Percentiles rank a stretch among this genome's conserved stretches.
These are phyloP conservation scores for Cyclotella cryptica DNA, from an alignment of 108 stramenopile species.

Conservation along the genomic window DNA sequence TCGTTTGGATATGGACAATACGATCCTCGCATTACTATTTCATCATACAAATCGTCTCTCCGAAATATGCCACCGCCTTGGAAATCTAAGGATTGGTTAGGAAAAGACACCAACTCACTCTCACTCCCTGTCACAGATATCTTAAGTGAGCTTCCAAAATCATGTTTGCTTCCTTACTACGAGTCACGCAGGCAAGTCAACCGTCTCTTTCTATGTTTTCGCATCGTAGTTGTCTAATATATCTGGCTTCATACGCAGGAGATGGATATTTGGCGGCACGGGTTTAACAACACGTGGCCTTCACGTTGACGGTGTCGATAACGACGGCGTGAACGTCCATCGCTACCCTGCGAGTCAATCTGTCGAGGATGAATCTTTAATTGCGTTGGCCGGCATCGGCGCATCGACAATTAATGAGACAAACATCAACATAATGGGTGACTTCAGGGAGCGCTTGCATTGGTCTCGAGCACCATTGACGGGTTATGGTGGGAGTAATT, in stretches of 20 bases:
- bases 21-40: slow-evolving; percentile 60
- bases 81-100: slow-evolving; percentile 25
- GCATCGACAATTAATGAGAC: slow-evolving; percentile 66
- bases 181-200: slow-evolving; percentile 64
- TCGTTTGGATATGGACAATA: slow-evolving; percentile 71
- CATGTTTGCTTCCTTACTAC: slow-evolving; percentile 81
- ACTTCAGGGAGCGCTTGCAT: slow-evolving; percentile 75
- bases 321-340: slow-evolving; percentile 80
- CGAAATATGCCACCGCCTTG: slow-evolving; percentile 75
- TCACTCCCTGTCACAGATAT: slow-evolving; percentile 11
- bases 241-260: not conserved
- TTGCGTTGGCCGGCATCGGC: slow-evolving; percentile 74
- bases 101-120: not conserved
- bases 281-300: slow-evolving; percentile 71
- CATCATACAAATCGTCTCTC: slow-evolving; percentile 65
- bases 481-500: slow-evolving; percentile 81
- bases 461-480: slow-evolving; percentile 72
- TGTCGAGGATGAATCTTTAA: slow-evolving; percentile 59
- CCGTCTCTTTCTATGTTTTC: not conserved
- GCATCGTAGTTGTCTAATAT: not conserved
- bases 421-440: slow-evolving; percentile 74
- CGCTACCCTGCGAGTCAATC: slow-evolving; percentile 50
- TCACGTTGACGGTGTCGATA: slow-evolving; percentile 76
- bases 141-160: slow-evolving; percentile 45
- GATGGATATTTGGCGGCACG: slow-evolving; percentile 87